Evolutionary conservation across 805 yeast species (phyloP), one percentile per base, ranked within the genome.

Genomic region (Wickerhamiella kazuoi): DNA sequence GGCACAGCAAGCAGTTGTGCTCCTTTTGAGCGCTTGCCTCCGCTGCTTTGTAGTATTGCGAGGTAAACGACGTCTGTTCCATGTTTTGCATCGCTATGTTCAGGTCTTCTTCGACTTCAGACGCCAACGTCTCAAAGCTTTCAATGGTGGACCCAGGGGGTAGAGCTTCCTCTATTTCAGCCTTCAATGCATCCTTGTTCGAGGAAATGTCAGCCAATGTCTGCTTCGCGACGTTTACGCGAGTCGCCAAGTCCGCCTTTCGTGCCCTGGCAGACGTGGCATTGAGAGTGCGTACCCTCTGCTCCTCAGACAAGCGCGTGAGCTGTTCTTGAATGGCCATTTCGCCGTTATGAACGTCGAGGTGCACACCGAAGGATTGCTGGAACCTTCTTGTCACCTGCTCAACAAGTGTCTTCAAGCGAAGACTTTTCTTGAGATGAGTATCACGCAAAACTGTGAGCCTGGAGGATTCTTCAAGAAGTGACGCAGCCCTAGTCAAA

Each of bases 1-100:
- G 69, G 55, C 97, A 87, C 34, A 86, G 60, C 33, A 76, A 60
- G 56, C 96, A 87, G 36, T 70, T 63, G 9, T 74, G 66, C 7
- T 68, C 65, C 3, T 53, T 50, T 21, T 71, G 59, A 0, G 93
- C 90, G 31, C 69, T 55, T 23, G 71, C 68, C 9, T 79, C 57
- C 0, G 95, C 95, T 34, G 71, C 71, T 18, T 65, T 57, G 50
- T 80, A 83, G 57, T 77, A 84, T 32, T 71, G 71, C 20, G 72
- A 61, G 0, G 86, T 76, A 2, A 83, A 79, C 34, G 72, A 74
- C 23, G 69, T 69, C 46, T 80, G 73, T 51, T 81, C 81, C 24
- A 72, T 53, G 40, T 78, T 75, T 45, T 77, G 79, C 14, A 72
- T 59, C 0, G 82, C 73, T 16, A 66, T 66, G 32, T 71, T 67